Conservation (phyloP, 2,329 filamentous ascomycete genomes). For the Rhinocladiella mackenziei region DNA sequence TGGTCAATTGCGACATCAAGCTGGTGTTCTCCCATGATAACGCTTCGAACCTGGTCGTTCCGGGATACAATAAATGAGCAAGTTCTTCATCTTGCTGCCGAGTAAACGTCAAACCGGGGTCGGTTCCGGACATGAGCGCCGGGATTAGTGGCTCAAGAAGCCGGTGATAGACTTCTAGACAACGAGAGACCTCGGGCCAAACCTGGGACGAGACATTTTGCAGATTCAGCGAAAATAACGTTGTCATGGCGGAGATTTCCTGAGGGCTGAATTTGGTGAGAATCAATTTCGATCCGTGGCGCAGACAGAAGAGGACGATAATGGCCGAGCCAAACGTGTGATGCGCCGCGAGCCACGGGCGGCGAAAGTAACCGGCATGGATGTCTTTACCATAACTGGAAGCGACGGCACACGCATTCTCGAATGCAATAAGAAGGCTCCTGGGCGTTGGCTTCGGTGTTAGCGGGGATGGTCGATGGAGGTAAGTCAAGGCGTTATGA, state of each 20-base stretch:
- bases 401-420: constrained; percentile 8
- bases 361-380: constrained; percentile 10
- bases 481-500: constrained; percentile 6
- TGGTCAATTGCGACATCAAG: neutral
- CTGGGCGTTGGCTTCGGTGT: constrained; percentile 6
- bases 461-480: constrained; percentile 16
- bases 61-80: constrained; percentile 4
- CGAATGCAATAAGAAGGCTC: constrained; percentile 16
- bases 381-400: constrained; percentile 10
- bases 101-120: neutral
- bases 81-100: constrained; percentile 5
- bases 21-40: neutral
- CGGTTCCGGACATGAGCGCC: constrained; percentile 18
- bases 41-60: constrained; percentile 5
- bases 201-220: constrained; percentile 26
- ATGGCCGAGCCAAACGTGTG: constrained; percentile 17
- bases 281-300: constrained; percentile 26
- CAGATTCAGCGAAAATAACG: constrained; percentile 29
- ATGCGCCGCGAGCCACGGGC: constrained; percentile 19
- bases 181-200: constrained; percentile 29
- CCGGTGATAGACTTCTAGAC: constrained; percentile 14
- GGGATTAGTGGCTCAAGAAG: constrained; percentile 28
- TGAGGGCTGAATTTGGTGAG: constrained; percentile 14
- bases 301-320: constrained; percentile 28
- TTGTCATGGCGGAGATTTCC: constrained; percentile 28